Evolutionary conservation across 768 basidiomycete species (phyloP), one percentile per base, ranked within the genome.

Genomic region (Cubamyces lactineus): DNA sequence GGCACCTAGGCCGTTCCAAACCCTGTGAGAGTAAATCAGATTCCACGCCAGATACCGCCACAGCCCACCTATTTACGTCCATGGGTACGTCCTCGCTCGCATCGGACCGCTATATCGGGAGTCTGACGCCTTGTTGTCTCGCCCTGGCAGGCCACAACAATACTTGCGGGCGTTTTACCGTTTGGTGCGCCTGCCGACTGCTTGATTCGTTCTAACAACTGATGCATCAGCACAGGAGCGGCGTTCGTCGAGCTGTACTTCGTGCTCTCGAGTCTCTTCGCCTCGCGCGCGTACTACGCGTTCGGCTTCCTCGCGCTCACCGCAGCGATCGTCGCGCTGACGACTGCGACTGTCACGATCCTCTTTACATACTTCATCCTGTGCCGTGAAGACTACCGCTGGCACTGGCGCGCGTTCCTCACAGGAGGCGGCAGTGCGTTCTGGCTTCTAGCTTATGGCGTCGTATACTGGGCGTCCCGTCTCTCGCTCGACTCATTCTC

Each of bases 351-450:
- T 0, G 91, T 95, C 42, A 86, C 92, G 5, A 92, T 98, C 64
- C 80, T 92, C 16, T 92, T 92, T 73, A 88, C 88, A 4, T 95
- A 98, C 76, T 97, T 98, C 76, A 80, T 86, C 53, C 82, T 98
- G 16, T 98, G 96, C 64, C 91, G 94, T 6, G 96, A 98, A 74
- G 95, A 98, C 69, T 98, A 97, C 73, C 80, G 92, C 89, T 98
- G 96, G 96, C 96, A 98, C 61, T 98, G 96, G 96, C 86, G 94
- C 47, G 84, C 93, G 5, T 97, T 98, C 82, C 69, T 96, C 63
- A 89, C 87, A 30, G 96, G 96, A 39, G 96, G 94, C 9, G 94
- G 95, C 23, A 92, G 90, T 63, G 89, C 94, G 3, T 85, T 96
- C 73, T 98, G 96, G 96, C 77, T 98, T 24, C 76, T 96, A 53